Conservation (phyloP, 352 stramenopile genomes). For the Globisporangium spiculum region DNA sequence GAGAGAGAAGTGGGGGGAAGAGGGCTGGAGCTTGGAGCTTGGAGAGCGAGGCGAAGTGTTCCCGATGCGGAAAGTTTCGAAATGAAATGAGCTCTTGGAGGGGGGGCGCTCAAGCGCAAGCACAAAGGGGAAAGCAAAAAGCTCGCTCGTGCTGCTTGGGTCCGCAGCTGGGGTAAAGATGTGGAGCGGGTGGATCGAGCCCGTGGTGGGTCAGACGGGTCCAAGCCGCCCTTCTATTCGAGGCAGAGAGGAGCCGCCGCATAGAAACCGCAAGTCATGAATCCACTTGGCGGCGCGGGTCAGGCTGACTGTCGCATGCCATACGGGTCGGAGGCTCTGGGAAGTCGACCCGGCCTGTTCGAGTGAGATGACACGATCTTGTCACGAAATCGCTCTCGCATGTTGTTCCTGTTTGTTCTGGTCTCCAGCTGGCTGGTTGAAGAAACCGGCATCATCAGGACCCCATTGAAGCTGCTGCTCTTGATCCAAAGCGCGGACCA, state of each 20-base stretch:
- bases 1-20: background rate
- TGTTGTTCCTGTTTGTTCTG: background rate
- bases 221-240: background rate
- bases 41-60: conserved; percentile 10
- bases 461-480: background rate
- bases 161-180: conserved; percentile 9
- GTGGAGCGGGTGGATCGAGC: background rate
- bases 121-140: background rate
- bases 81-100: conserved; percentile 16
- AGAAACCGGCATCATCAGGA: background rate
- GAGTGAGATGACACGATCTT: conserved; percentile 28
- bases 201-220: background rate
- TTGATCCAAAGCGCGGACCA: background rate
- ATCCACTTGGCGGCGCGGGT: background rate
- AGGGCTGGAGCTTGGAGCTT: conserved; percentile 8
- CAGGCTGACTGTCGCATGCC: background rate
- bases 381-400: conserved; percentile 16
- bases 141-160: conserved; percentile 10
- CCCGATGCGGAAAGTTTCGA: conserved; percentile 19
- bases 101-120: background rate
- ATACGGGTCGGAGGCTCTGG: background rate
- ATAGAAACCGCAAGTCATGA: conserved; percentile 15
- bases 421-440: background rate
- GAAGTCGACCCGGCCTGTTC: conserved; percentile 8
- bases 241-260: background rate